phyloP scores from a whole-genome alignment of 2,329 filamentous ascomycete species.

The Beauveria sp. region DNA sequence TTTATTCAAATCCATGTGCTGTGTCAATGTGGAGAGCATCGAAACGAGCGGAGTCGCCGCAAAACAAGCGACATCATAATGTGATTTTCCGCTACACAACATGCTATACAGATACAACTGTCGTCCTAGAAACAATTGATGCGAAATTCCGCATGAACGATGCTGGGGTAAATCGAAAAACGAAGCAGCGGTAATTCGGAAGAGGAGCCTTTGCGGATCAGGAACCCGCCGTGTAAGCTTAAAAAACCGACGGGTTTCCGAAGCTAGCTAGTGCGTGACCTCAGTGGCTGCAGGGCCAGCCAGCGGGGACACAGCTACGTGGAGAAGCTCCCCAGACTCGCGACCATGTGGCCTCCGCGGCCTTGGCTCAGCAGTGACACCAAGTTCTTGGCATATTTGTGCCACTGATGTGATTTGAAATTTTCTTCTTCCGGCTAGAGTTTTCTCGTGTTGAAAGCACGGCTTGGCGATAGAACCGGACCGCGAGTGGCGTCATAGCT shows the following conservation, averaged over 20 bases:
- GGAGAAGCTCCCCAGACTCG: background rate
- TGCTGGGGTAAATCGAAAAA: too few species aligned
- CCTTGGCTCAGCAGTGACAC: background rate
- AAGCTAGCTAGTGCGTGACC: constrained; percentile 6
- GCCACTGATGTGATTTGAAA: background rate
- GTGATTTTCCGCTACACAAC: too few species aligned
- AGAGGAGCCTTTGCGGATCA: background rate
- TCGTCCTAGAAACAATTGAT: too few species aligned
- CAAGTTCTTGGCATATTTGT: background rate
- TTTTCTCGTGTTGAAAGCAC: background rate
- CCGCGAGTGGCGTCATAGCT: background rate
- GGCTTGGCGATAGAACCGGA: background rate
- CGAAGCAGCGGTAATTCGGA: too few species aligned
- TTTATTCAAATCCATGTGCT: too few species aligned
- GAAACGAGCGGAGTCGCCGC: too few species aligned
- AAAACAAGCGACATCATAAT: too few species aligned
- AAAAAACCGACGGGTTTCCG: background rate
- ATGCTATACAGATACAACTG: too few species aligned
- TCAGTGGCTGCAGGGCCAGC: background rate
- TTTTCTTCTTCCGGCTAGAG: too few species aligned
- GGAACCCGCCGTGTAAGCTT: constrained; percentile 7
- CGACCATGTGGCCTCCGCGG: background rate
- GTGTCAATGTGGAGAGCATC: too few species aligned
- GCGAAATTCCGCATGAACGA: too few species aligned
- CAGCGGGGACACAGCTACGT: background rate